Percentiles rank a stretch among this genome's conserved stretches.
Conservation (phyloP, 306 rosid species). For the Boehmeria nivea region DNA sequence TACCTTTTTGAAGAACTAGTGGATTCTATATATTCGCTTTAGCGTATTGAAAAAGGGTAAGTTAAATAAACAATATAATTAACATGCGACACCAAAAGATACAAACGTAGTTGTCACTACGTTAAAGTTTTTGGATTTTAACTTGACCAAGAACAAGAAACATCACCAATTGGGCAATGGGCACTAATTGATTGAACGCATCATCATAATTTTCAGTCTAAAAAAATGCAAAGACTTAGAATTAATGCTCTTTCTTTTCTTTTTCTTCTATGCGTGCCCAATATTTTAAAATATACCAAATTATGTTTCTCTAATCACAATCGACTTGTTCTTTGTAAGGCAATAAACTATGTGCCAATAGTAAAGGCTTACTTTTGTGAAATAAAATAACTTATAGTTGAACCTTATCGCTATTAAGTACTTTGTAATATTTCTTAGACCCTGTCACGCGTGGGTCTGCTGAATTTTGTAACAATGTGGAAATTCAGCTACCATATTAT, state of each 20-base stretch:
- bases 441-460: neutral
- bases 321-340: neutral
- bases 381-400: neutral
- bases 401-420: neutral
- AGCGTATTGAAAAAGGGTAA: neutral
- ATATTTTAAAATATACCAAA: too few relatives aligned
- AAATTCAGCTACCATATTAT: neutral
- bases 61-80: neutral
- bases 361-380: neutral
- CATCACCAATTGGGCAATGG: too few relatives aligned
- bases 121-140: constrained; percentile 7
- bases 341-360: neutral
- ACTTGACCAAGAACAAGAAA: neutral
- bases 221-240: too few relatives aligned
- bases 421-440: neutral
- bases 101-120: neutral
- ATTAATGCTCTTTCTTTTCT: neutral
- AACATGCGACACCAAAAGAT: neutral
- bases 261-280: too few relatives aligned
- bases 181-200: too few relatives aligned
- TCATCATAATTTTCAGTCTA: too few relatives aligned
- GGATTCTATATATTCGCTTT: neutral
- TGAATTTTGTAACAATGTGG: neutral
- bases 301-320: too few relatives aligned
- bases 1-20: neutral